Conservation (phyloP, 2,329 filamentous ascomycete species). For the Celoporthe dispersa region DNA sequence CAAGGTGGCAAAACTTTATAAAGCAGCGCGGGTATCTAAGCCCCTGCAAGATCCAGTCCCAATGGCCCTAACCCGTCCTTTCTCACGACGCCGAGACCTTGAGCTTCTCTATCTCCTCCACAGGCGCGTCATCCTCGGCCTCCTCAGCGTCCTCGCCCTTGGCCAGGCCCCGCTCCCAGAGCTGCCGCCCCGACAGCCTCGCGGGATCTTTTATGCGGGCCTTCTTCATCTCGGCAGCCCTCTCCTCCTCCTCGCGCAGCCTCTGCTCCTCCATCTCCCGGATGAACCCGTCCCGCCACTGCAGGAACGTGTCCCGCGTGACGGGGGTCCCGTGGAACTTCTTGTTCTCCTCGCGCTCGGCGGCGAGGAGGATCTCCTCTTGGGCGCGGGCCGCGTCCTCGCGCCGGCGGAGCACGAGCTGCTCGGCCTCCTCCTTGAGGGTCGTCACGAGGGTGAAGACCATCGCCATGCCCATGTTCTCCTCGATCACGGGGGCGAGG, state of each 20-base stretch:
- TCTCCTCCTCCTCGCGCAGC: conserved; percentile 71
- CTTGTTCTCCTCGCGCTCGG: conserved; percentile 90
- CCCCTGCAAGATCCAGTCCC: neutral
- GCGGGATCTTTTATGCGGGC: conserved; percentile 75
- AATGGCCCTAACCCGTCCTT: neutral
- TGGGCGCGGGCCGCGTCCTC: conserved; percentile 62
- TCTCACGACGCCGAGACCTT: conserved; percentile 63
- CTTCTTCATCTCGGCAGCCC: conserved; percentile 82
- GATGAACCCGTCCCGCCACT: conserved; percentile 79
- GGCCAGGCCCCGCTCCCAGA: conserved; percentile 77
- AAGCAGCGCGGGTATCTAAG: neutral
- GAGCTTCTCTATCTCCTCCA: conserved; percentile 70
- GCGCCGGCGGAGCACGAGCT: conserved; percentile 75
- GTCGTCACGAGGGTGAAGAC: conserved; percentile 87
- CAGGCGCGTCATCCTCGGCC: conserved; percentile 66
- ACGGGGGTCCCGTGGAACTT: conserved; percentile 94
- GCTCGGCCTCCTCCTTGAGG: conserved; percentile 89
- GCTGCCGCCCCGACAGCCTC: conserved; percentile 72
- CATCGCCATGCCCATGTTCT: conserved; percentile 98
- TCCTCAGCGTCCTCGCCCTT: conserved; percentile 69
- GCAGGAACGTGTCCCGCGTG: conserved; percentile 81
- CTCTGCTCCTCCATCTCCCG: conserved; percentile 80
- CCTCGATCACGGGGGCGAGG: conserved; percentile 77
- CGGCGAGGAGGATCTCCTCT: conserved; percentile 59
- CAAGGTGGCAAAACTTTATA: neutral